Percentiles rank a stretch among this genome's conserved stretches.
Conservation (phyloP, 305 asterid genomes). For the Solanum hybrid region DNA sequence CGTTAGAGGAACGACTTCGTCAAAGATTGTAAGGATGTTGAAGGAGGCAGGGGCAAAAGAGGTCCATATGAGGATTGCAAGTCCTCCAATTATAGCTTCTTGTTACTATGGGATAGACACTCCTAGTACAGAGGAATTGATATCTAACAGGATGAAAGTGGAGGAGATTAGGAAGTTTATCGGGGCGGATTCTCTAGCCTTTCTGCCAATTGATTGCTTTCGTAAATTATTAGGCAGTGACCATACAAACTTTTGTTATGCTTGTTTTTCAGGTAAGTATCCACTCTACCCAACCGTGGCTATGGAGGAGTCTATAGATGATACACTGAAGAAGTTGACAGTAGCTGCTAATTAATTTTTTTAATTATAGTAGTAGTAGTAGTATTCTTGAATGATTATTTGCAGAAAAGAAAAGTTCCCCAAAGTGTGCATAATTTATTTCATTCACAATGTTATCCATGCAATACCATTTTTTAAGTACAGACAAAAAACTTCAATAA, state of each 20-base stretch:
- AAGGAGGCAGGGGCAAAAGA: conserved; percentile 24
- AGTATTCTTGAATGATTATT: not conserved
- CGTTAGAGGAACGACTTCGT: conserved; percentile 77
- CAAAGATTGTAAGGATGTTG: conserved; percentile 66
- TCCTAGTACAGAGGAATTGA: conserved; percentile 29
- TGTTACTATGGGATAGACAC: conserved; percentile 52
- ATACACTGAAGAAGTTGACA: not conserved
- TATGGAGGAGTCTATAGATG: not conserved
- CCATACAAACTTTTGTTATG: conserved; percentile 33
- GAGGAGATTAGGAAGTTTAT: conserved; percentile 8
- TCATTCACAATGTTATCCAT: not conserved
- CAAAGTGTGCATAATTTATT: not conserved
- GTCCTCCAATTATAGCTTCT: conserved; percentile 52
- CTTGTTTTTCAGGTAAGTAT: conserved; percentile 43
- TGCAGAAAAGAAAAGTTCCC: not conserved
- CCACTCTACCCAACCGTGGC: not conserved
- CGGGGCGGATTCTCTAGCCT: conserved; percentile 32
- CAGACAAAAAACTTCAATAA: not conserved
- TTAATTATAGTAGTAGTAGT: not conserved
- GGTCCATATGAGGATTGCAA: conserved; percentile 59
- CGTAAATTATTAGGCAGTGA: conserved; percentile 23
- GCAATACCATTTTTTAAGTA: not conserved
- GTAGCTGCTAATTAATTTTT: not conserved
- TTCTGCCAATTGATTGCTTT: conserved; percentile 31
- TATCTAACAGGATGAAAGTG: conserved; percentile 4